Conservation (phyloP, 2,329 filamentous ascomycete genomes). For the Colletotrichum tropicale region DNA sequence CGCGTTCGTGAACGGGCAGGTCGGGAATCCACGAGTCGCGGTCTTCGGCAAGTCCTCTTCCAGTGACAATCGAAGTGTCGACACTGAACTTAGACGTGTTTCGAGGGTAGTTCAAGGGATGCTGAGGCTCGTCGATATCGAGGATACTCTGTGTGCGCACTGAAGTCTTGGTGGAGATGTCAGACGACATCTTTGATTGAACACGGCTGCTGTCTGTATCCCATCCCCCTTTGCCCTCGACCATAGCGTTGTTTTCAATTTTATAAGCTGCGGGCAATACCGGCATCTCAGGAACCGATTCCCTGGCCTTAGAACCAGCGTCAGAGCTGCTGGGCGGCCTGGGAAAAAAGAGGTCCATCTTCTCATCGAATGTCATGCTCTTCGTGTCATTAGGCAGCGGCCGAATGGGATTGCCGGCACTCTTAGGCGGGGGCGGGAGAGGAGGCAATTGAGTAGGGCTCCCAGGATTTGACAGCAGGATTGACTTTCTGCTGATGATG, state of each 20-base stretch:
- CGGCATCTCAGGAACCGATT: slow-evolving; percentile 49
- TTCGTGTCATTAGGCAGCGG: slow-evolving; percentile 57
- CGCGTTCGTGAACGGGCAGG: slow-evolving; percentile 22
- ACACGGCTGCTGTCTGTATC: slow-evolving; percentile 5
- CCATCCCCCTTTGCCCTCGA: slow-evolving; percentile 23
- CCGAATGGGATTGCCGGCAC: slow-evolving; percentile 38
- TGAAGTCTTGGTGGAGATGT: slow-evolving; percentile 40
- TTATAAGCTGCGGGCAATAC: slow-evolving; percentile 36
- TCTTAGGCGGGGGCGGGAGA: slow-evolving; percentile 52
- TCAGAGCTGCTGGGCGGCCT: slow-evolving; percentile 25
- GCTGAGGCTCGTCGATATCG: slow-evolving; percentile 36
- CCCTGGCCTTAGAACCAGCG: background rate
- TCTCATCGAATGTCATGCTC: slow-evolving; percentile 65
- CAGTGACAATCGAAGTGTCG: slow-evolving; percentile 24
- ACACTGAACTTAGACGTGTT: slow-evolving; percentile 34
- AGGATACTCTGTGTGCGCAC: slow-evolving; percentile 45
- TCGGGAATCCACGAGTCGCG: slow-evolving; percentile 42
- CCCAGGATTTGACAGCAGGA: slow-evolving; percentile 46
- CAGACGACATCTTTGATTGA: slow-evolving; percentile 36
- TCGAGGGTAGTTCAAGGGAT: slow-evolving; percentile 2
- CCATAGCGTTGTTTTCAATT: slow-evolving; percentile 17
- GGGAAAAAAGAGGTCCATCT: slow-evolving; percentile 57
- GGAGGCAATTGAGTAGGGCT: slow-evolving; percentile 57
- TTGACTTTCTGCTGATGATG: slow-evolving; percentile 47
- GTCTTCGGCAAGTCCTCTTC: slow-evolving; percentile 35